Conservation (phyloP, 2,329 filamentous ascomycete species). For the Cercospora nicotianae region DNA sequence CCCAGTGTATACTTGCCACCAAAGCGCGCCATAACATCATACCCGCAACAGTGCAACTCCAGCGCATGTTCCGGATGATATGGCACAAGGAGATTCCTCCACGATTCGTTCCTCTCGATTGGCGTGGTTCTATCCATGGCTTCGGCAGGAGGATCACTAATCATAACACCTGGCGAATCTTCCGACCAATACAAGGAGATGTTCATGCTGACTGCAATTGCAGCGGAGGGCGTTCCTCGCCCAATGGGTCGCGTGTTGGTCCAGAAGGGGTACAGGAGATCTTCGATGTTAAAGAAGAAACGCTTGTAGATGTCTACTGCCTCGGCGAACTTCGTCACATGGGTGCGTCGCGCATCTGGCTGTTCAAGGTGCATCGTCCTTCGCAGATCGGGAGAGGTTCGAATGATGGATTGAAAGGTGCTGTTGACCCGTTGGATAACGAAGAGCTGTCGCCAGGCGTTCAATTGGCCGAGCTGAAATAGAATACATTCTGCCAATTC, state of each 20-base stretch:
- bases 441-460: conserved; percentile 27
- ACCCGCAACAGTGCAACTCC: conserved; percentile 29
- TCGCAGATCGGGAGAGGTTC: conserved; percentile 23
- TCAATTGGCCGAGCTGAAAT: conserved; percentile 21
- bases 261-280: conserved; percentile 29
- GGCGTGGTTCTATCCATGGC: conserved; percentile 20
- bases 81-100: conserved; percentile 27
- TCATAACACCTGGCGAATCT: conserved; percentile 21
- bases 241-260: conserved; percentile 23
- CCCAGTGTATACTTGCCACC: conserved; percentile 21
- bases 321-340: conserved; percentile 14
- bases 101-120: conserved; percentile 23
- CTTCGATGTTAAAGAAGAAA: conserved; percentile 27
- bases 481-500: conserved; percentile 28
- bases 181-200: conserved; percentile 28
- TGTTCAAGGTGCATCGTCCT: conserved; percentile 25
- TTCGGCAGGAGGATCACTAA: conserved; percentile 17
- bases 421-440: conserved; percentile 25
- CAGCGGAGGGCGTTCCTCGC: conserved; percentile 3
- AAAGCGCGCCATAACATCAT: conserved; percentile 24
- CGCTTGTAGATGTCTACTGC: conserved; percentile 22
- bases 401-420: conserved; percentile 23
- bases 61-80: conserved; percentile 23
- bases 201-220: conserved; percentile 25
- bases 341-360: conserved; percentile 5